Percentiles rank a stretch among this genome's conserved stretches.
phyloP scores from a whole-genome alignment of 1,284 basidiomycete genomes.

The Malassezia slooffiae region DNA sequence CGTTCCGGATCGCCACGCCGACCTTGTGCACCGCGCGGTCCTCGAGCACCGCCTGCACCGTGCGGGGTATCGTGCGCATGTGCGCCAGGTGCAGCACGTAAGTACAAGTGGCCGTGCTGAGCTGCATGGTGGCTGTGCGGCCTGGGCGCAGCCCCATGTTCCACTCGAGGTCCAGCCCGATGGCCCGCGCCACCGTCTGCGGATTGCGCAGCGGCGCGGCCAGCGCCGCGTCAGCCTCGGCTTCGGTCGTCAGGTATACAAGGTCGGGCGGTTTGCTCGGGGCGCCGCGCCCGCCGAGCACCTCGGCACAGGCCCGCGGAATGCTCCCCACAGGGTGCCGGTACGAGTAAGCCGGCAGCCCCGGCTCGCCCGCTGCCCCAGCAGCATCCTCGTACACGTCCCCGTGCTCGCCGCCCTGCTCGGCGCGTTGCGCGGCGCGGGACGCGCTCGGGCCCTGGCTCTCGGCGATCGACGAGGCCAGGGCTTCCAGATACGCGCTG shows the following conservation, averaged over 20 bases:
- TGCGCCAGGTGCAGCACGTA: constrained; percentile 26
- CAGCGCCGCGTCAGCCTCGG: constrained; percentile 18
- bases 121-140: constrained; percentile 24
- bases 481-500: too few relatives aligned
- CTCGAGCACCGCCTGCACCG: constrained; percentile 19
- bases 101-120: constrained; percentile 19
- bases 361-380: too few relatives aligned
- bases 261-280: constrained; percentile 15
- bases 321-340: neutral
- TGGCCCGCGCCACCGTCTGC: constrained; percentile 13
- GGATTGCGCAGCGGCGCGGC: neutral
- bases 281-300: too few relatives aligned
- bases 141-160: constrained; percentile 13
- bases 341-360: constrained; percentile 3
- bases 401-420: too few relatives aligned
- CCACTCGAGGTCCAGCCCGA: constrained; percentile 37
- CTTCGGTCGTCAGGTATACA: constrained; percentile 17
- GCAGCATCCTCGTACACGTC: too few relatives aligned
- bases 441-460: too few relatives aligned
- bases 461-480: too few relatives aligned
- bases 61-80: constrained; percentile 11
- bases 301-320: neutral
- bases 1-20: constrained; percentile 30
- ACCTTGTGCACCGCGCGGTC: constrained; percentile 22
- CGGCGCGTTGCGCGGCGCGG: too few relatives aligned